Base-by-base conservation (phyloP, 75 land plant species). In the Cunninghamia lanceolata region DNA sequence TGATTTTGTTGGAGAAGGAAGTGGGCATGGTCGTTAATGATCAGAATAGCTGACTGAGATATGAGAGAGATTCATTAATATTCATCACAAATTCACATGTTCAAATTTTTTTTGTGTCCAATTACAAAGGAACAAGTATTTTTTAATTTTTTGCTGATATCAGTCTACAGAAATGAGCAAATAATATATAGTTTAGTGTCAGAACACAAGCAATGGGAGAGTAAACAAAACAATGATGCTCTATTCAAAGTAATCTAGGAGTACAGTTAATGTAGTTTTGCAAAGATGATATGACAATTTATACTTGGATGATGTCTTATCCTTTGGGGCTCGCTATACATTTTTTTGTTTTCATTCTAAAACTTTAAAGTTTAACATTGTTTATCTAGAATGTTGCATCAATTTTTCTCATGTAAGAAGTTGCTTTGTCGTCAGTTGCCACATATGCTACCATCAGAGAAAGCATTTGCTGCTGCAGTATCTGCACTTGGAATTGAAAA, bases 381-480 rank as follows among this genome's bases (percentile, higher is more conserved):
- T 63, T 25, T 63, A 0, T 21, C n/a, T 35, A 59, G 40, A 36
- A 21, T 36, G 28, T 34, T 42, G 21, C 39, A 56, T 43, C 43
- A 59, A 34, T 68, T 78, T 9, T 78, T 35, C 42, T 25, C 54
- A 77, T 63, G 39, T 19, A 45, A n/a, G 43, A 15, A 46, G 42
- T 46, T 40, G 21, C 21, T 85, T 63, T 83, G 56, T 77, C 85
- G 17, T 43, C 90, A 98, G 99, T 91, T 98, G 86, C 99, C 99
- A 83, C 99, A 98, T 86, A 98, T 98, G 99, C 90, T 98, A 71
- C 99, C 99, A 85, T 93, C 95, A 34, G 99, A 98, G 90, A 89
- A 92, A 86, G 99, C 96, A 43, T 98, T 98, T 93, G 94, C 92
- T 45, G 98, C 98, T 92, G 98, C 94, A 86, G 95, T 93, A 83